These are phyloP conservation scores for Heritiera littoralis DNA, from an alignment of 345 rosid genomes.

Conservation along the genomic window DNA sequence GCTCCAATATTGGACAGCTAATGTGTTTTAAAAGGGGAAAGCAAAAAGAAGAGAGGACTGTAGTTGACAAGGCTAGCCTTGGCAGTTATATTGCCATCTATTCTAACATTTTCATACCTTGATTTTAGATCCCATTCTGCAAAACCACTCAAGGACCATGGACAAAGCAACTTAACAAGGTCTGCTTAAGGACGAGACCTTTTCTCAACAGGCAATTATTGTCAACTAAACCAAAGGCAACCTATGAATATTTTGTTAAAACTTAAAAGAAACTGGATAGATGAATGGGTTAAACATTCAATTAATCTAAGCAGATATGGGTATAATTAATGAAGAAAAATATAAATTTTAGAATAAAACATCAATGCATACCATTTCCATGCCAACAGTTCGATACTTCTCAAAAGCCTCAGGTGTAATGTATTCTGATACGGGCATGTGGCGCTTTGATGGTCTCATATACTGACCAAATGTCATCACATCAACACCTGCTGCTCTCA, in stretches of 20 bases:
- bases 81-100: constrained; percentile 1
- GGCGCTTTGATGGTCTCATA: constrained; percentile 98
- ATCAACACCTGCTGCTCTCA: constrained; percentile 93
- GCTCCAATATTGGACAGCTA: neutral
- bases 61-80: neutral
- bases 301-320: neutral
- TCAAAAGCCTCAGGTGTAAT: constrained; percentile 94
- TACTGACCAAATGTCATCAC: constrained; percentile 99
- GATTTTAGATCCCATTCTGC: neutral
- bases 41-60: neutral
- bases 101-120: neutral
- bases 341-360: neutral
- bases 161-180: neutral
- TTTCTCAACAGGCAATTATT: neutral
- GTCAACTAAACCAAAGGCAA: neutral
- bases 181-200: too few relatives aligned
- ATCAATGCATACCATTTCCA: constrained; percentile 80
- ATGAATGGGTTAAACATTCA: neutral
- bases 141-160: neutral
- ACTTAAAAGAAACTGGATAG: neutral
- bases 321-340: neutral
- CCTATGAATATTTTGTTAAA: neutral
- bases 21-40: constrained; percentile 1
- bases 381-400: constrained; percentile 75
- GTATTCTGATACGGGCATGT: constrained; percentile 95